These are phyloP conservation scores for Chrysanthemum seticuspe DNA, from an alignment of 129 eudicot species.

Conservation along the genomic window DNA sequence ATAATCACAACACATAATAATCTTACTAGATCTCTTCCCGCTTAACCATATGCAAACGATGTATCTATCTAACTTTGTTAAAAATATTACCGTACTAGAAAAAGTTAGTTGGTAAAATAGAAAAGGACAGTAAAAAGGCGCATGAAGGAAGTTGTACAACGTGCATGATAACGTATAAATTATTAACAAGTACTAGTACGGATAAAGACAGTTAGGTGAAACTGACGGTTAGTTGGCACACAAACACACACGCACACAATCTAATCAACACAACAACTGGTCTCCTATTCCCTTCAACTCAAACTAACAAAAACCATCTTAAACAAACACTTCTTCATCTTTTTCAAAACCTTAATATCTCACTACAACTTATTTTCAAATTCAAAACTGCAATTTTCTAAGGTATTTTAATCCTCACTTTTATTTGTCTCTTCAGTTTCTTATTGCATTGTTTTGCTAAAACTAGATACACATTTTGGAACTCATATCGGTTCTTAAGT, in stretches of 20 bases:
- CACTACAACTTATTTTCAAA: background rate
- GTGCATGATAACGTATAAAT: background rate
- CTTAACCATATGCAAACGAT: no score
- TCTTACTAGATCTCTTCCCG: no score
- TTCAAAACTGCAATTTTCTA: background rate
- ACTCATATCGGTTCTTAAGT: no score
- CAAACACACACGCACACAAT: background rate
- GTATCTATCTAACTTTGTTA: no score
- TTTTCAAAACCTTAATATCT: slow-evolving; percentile 12
- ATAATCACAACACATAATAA: no score
- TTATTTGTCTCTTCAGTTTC: no score
- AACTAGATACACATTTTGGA: no score
- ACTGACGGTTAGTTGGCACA: slow-evolving; percentile 41
- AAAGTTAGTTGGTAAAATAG: background rate
- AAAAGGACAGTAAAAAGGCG: background rate
- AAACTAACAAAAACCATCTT: background rate
- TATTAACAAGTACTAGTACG: background rate
- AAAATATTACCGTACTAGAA: background rate
- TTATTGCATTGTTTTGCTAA: no score
- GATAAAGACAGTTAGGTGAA: slow-evolving; percentile 37
- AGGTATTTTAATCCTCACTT: slow-evolving; percentile 22
- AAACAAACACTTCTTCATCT: background rate
- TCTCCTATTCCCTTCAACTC: slow-evolving; percentile 23
- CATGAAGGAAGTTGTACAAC: background rate
- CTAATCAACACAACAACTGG: slow-evolving; percentile 17